A percentile compares a stretch with the other conserved stretches of the same genome.
Conservation (phyloP, 2,329 filamentous ascomycete species). For the Xenoacremonium recifei region DNA sequence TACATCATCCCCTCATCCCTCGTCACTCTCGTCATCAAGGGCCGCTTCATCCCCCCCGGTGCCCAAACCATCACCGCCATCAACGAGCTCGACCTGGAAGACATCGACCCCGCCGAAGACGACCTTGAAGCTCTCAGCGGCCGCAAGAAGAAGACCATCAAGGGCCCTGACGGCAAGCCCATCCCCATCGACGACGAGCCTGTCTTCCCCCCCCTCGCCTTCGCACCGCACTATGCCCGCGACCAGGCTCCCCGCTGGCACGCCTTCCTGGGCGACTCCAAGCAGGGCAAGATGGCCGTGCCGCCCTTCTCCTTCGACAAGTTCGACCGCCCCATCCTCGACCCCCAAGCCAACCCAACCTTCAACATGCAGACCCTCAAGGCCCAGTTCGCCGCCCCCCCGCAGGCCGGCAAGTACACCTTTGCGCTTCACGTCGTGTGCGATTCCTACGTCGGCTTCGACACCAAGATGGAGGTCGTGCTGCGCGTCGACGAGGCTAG, state of each 20-base stretch:
- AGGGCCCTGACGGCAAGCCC: slow-evolving; percentile 58
- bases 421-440: slow-evolving; percentile 94
- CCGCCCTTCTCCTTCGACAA: slow-evolving; percentile 93
- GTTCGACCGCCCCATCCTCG: slow-evolving; percentile 87
- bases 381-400: slow-evolving; percentile 94
- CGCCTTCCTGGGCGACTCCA: slow-evolving; percentile 89
- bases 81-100: slow-evolving; percentile 77
- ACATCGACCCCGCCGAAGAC: slow-evolving; percentile 88
- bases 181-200: slow-evolving; percentile 59
- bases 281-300: slow-evolving; percentile 93
- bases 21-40: slow-evolving; percentile 93
- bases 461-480: slow-evolving; percentile 87
- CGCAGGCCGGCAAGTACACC: slow-evolving; percentile 87
- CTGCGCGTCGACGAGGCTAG: slow-evolving; percentile 85
- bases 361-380: slow-evolving; percentile 96
- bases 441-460: slow-evolving; percentile 93
- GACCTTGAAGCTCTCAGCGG: slow-evolving; percentile 84
- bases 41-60: slow-evolving; percentile 87
- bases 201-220: slow-evolving; percentile 78
- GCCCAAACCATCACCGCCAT: slow-evolving; percentile 71
- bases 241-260: slow-evolving; percentile 92
- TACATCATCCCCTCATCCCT: slow-evolving; percentile 89
- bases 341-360: slow-evolving; percentile 78
- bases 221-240: slow-evolving; percentile 86
- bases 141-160: slow-evolving; percentile 67